Evolutionary conservation across 352 stramenopile species (phyloP).

Genomic region (Phytophthora hybrid): DNA sequence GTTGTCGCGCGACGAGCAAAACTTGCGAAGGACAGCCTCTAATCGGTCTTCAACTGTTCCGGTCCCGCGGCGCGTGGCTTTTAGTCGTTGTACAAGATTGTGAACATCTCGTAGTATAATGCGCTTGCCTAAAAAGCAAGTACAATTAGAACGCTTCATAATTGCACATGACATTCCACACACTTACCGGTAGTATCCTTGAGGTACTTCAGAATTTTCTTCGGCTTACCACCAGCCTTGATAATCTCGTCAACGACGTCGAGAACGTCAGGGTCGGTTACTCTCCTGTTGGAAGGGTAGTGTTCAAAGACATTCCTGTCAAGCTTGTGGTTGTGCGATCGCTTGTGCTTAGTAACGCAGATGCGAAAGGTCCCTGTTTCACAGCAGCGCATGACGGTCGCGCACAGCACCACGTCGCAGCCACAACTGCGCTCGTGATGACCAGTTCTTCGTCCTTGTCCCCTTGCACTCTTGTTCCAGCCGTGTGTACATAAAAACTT

Average conservation of each 20-base stretch:
- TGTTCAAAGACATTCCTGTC: not conserved
- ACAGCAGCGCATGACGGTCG: not conserved
- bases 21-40: constrained; percentile 3
- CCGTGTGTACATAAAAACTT: constrained; percentile 8
- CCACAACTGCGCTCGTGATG: not conserved
- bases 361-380: not conserved
- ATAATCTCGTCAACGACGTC: constrained; percentile 14
- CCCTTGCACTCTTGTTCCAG: not conserved
- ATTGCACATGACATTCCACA: too few relatives aligned
- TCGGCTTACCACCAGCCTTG: constrained; percentile 12
- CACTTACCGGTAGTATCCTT: constrained; percentile 15
- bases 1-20: not conserved
- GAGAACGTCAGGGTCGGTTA: not conserved
- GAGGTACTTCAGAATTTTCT: constrained; percentile 17
- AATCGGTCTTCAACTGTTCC: constrained; percentile 1
- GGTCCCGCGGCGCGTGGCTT: not conserved
- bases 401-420: not conserved
- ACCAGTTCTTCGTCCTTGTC: not conserved
- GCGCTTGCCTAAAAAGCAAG: too few relatives aligned
- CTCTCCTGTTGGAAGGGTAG: constrained; percentile 1
- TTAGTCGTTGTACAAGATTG: constrained; percentile 6
- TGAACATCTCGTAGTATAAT: too few relatives aligned
- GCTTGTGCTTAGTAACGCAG: constrained; percentile 2
- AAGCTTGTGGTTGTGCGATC: constrained; percentile 11
- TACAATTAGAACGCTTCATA: too few relatives aligned